Percentiles rank a stretch among this genome's conserved stretches.
Conservation (phyloP, 441 rosid genomes). For the Theobroma grandiflorum region DNA sequence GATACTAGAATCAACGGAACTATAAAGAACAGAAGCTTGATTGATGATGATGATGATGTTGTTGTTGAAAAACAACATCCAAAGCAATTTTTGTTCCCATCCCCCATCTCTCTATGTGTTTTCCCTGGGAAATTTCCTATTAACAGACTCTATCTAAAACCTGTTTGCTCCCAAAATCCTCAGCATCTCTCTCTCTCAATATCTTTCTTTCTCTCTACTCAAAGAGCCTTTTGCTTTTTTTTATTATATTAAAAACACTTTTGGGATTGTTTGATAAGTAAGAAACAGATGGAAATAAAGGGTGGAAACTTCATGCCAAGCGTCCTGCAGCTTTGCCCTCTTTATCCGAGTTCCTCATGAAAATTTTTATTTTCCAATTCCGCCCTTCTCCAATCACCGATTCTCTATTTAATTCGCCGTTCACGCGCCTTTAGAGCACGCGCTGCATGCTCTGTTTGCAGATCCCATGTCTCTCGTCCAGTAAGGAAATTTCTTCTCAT, state of each 20-base stretch:
- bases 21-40: conserved; percentile 50
- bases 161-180: not conserved
- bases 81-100: conserved; percentile 35
- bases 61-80: conserved; percentile 45
- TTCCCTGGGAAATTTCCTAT: not conserved
- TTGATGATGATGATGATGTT: conserved; percentile 28
- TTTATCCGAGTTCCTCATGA: conserved; percentile 51
- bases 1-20: conserved; percentile 57
- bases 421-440: not conserved
- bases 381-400: conserved; percentile 40
- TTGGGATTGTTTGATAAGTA: conserved; percentile 8
- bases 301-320: conserved; percentile 58
- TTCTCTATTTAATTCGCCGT: conserved; percentile 7
- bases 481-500: not conserved
- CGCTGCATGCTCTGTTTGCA: not conserved
- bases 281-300: conserved; percentile 44
- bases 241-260: conserved; percentile 10
- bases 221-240: not conserved
- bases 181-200: not conserved
- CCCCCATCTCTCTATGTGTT: conserved; percentile 40
- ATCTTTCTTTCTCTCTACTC: conserved; percentile 1
- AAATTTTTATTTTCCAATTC: conserved; percentile 44
- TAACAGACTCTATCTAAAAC: not conserved
- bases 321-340: conserved; percentile 41
- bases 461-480: not conserved